A percentile compares a stretch with the other conserved stretches of the same genome.
phyloP scores from a whole-genome alignment of 306 rosid genomes.

The Dicorynia guianensis region DNA sequence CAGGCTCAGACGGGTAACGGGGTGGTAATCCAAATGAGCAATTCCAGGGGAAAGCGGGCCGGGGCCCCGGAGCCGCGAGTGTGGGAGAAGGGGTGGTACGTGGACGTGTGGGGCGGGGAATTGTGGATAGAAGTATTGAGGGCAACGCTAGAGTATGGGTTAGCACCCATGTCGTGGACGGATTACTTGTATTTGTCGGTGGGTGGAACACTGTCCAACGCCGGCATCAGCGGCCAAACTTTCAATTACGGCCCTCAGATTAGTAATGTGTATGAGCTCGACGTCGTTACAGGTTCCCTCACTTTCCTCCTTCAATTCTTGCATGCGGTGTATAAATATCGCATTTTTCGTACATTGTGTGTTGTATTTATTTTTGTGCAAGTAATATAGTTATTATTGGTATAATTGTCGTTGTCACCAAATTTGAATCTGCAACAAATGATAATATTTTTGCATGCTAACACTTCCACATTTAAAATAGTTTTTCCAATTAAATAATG shows the following conservation, averaged over 20 bases:
- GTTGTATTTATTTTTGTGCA: too few relatives aligned
- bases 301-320: not conserved
- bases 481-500: too few relatives aligned
- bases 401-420: too few relatives aligned
- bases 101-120: slow-evolving; percentile 96
- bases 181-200: slow-evolving; percentile 91
- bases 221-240: slow-evolving; percentile 94
- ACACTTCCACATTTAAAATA: too few relatives aligned
- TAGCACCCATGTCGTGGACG: slow-evolving; percentile 96
- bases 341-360: too few relatives aligned
- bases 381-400: too few relatives aligned
- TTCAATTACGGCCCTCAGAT: slow-evolving; percentile 96
- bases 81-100: slow-evolving; percentile 57
- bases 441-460: too few relatives aligned
- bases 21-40: slow-evolving; percentile 79
- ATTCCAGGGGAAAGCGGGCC: not conserved
- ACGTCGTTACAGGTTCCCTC: slow-evolving; percentile 85
- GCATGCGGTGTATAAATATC: too few relatives aligned
- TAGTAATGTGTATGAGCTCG: slow-evolving; percentile 73
- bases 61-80: slow-evolving; percentile 29
- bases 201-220: slow-evolving; percentile 96
- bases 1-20: slow-evolving; percentile 73
- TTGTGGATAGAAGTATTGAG: slow-evolving; percentile 81
- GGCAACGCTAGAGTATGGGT: slow-evolving; percentile 62
- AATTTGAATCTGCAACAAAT: too few relatives aligned